Percentiles rank a stretch among this genome's conserved stretches.
phyloP scores from a whole-genome alignment of 352 stramenopile species.

The Globisporangium recalcitrans region DNA sequence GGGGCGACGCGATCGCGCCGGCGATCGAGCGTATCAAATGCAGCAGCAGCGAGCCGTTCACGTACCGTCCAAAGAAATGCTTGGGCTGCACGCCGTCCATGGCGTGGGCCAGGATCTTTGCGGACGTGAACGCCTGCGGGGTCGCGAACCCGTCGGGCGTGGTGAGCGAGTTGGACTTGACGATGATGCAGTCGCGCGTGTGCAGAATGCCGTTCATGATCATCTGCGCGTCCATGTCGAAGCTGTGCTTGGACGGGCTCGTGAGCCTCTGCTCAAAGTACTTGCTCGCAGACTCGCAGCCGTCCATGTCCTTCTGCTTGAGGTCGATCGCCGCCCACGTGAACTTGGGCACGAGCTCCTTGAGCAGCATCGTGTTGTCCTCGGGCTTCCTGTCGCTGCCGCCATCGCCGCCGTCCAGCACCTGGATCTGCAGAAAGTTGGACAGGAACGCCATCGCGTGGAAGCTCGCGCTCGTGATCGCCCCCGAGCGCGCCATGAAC shows the following conservation, averaged over 20 bases:
- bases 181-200: slow-evolving; percentile 47
- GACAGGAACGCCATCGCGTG: slow-evolving; percentile 40
- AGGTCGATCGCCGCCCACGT: slow-evolving; percentile 71
- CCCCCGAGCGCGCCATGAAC: slow-evolving; percentile 31
- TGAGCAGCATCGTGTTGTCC: slow-evolving; percentile 37
- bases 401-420: slow-evolving; percentile 21
- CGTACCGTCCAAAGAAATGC: slow-evolving; percentile 56
- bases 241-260: slow-evolving; percentile 26
- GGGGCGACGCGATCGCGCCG: slow-evolving; percentile 25
- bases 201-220: slow-evolving; percentile 35
- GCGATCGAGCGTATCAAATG: slow-evolving; percentile 48
- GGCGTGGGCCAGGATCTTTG: slow-evolving; percentile 54
- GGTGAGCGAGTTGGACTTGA: slow-evolving; percentile 51
- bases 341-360: slow-evolving; percentile 45
- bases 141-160: slow-evolving; percentile 22
- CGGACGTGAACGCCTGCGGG: slow-evolving; percentile 41
- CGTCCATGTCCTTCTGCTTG: slow-evolving; percentile 78
- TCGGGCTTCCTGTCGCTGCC: slow-evolving; percentile 15
- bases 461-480: slow-evolving; percentile 39
- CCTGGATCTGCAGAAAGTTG: slow-evolving; percentile 44
- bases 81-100: slow-evolving; percentile 44
- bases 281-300: slow-evolving; percentile 46
- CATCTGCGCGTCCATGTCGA: slow-evolving; percentile 48
- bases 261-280: slow-evolving; percentile 70
- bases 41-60: slow-evolving; percentile 48